A percentile compares a stretch with the other conserved stretches of the same genome.
phyloP scores from a whole-genome alignment of 73 alveolate genomes.

The Paramecium primaurelia region DNA sequence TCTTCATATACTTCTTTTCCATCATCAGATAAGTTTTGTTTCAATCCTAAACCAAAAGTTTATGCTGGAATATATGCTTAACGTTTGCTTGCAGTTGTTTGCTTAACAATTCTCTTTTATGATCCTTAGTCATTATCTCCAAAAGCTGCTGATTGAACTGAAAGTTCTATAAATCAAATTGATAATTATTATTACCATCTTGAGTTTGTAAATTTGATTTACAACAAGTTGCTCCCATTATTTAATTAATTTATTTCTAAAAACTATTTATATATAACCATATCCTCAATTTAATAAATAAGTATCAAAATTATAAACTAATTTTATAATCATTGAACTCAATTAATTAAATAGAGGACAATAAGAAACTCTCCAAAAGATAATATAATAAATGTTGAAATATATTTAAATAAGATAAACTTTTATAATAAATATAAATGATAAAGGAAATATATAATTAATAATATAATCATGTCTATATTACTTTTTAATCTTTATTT shows the following conservation, averaged over 20 bases:
- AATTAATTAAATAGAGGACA: neutral
- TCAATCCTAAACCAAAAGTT: slow-evolving; percentile 33
- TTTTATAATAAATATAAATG: too few species aligned
- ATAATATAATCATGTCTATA: too few species aligned
- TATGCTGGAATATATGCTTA: slow-evolving; percentile 31
- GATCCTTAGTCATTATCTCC: neutral
- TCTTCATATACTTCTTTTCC: slow-evolving; percentile 12
- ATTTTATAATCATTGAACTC: neutral
- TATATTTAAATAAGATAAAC: too few species aligned
- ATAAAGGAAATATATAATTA: too few species aligned
- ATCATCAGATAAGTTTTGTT: slow-evolving; percentile 15
- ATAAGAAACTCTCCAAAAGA: neutral
- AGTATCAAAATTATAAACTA: neutral
- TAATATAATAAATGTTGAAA: too few species aligned
- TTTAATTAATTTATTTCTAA: neutral
- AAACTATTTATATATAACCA: neutral
- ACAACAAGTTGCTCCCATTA: slow-evolving; percentile 54
- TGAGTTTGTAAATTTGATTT: neutral
- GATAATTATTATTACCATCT: slow-evolving; percentile 4
- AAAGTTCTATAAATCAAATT: neutral
- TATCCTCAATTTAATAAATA: neutral
- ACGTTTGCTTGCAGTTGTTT: neutral
- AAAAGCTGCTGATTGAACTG: slow-evolving; percentile 44
- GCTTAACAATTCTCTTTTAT: neutral
- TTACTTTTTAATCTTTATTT: too few species aligned